Percentiles rank a stretch among this genome's conserved stretches.
Evolutionary conservation across 176 grass and related monocot species (phyloP).

Genomic region (Eleusine coracana): DNA sequence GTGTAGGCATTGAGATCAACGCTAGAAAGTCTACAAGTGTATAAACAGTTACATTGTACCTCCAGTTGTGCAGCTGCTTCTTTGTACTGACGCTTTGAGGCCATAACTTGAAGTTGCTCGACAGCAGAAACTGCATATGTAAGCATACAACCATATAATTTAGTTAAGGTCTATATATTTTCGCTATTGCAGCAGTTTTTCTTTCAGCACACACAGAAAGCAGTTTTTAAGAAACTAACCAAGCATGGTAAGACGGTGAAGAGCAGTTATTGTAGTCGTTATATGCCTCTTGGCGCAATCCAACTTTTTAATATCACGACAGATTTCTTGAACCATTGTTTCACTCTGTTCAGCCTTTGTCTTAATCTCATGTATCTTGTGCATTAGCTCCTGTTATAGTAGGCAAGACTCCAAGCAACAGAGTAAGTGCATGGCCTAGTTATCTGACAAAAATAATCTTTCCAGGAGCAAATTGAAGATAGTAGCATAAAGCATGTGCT

Average conservation of each 20-base stretch:
- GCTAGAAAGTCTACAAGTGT: slow-evolving; percentile 12
- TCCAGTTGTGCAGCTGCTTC: slow-evolving; percentile 97
- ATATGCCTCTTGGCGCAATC: slow-evolving; percentile 97
- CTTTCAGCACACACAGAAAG: slow-evolving; percentile 23
- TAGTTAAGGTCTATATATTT: slow-evolving; percentile 10
- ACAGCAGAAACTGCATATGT: slow-evolving; percentile 83
- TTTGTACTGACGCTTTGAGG: slow-evolving; percentile 97
- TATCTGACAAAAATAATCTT: background rate
- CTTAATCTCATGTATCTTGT: slow-evolving; percentile 98
- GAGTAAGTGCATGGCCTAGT: background rate
- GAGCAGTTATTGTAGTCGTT: slow-evolving; percentile 96
- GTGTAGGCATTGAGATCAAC: slow-evolving; percentile 5
- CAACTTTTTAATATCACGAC: slow-evolving; percentile 95
- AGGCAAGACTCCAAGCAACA: slow-evolving; percentile 17
- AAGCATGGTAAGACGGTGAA: slow-evolving; percentile 98
- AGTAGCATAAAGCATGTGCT: background rate
- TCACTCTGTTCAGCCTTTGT: slow-evolving; percentile 92
- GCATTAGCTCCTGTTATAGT: slow-evolving; percentile 78
- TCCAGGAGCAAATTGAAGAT: background rate
- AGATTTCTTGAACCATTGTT: slow-evolving; percentile 99
- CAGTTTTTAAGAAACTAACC: slow-evolving; percentile 51
- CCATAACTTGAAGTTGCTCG: slow-evolving; percentile 99
- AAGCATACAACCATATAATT: slow-evolving; percentile 19
- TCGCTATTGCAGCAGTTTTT: background rate
- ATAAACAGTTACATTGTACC: slow-evolving; percentile 55